Evolutionary conservation across 2,329 filamentous ascomycete species (phyloP), one percentile per base, ranked within the genome.

Genomic region (Arthroderma sp.): DNA sequence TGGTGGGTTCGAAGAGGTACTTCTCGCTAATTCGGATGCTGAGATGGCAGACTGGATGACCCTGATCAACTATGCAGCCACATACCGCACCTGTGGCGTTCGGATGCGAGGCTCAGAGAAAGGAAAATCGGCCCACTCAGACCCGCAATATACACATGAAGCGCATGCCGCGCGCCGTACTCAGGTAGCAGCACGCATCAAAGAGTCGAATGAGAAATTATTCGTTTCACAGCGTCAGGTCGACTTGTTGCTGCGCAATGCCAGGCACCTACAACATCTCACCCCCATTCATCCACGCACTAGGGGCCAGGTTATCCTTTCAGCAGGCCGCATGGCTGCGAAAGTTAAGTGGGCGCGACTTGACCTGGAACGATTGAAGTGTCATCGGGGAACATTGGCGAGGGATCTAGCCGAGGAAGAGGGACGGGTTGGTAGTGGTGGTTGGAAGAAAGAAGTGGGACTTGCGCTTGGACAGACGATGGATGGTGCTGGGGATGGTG

Each of bases 41-140:
- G 93, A 98, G 65, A 84, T 95, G 79, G 95, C 96, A 66, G 93
- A 98, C 68, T 98, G 93, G 93, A 77, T 98, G 28, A 88, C 87
- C 6, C 93, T 95, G 66, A 80, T 98, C 60, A 98, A 98, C 69
- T 97, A 97, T 68, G 91, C 91, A 35, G 91, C 93, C 7, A 88
- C 93, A 0, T 97, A 97, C 70, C 82, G 89, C 63, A 95, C 90
- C 0, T 88, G 91, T 4, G 91, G 91, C 11, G 89, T 97, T 4
- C 82, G 89, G 44, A 94, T 95, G 78, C 82, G 91, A 64, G 91
- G 90, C 21, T 84, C 85, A 0, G 59, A 60, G 52, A 67, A 71
- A 1, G 84, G 81, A 17, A 88, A 88, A 4, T 85, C 88, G 37
- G 84, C 89, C 1, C 83, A 79, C 60, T 87, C 90, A 56, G 87